Conservation (phyloP, 129 eudicot species). For the Escallonia herrerae region DNA sequence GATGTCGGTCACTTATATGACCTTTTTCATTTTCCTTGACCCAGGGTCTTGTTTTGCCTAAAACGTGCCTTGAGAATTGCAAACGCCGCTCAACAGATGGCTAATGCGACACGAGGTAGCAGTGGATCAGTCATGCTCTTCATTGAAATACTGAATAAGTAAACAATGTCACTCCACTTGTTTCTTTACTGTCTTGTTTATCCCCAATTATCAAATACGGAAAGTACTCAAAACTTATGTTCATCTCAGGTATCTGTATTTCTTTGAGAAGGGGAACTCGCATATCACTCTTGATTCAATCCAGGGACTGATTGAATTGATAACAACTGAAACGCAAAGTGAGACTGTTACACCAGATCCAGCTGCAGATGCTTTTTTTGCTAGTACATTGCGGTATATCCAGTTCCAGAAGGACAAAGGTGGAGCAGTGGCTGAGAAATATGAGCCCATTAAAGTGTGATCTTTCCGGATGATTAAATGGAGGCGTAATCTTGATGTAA, state of each 20-base stretch:
- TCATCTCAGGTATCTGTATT: slow-evolving; percentile 76
- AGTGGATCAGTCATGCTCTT: slow-evolving; percentile 87
- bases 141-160: slow-evolving; percentile 95
- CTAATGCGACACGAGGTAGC: slow-evolving; percentile 88
- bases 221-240: neutral
- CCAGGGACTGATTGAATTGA: slow-evolving; percentile 72
- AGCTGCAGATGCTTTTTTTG: slow-evolving; percentile 84
- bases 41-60: slow-evolving; percentile 91
- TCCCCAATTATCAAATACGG: neutral
- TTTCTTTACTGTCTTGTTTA: neutral
- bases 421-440: slow-evolving; percentile 83
- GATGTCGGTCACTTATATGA: neutral
- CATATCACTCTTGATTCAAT: slow-evolving; percentile 80
- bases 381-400: slow-evolving; percentile 77
- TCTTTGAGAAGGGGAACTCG: slow-evolving; percentile 89
- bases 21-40: slow-evolving; percentile 17
- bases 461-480: slow-evolving; percentile 2
- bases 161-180: slow-evolving; percentile 11
- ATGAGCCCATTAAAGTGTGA: slow-evolving; percentile 52
- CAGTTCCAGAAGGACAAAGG: slow-evolving; percentile 98
- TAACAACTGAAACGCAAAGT: slow-evolving; percentile 75
- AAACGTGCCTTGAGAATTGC: slow-evolving; percentile 95
- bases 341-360: slow-evolving; percentile 61
- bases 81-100: slow-evolving; percentile 97
- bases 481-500: slow-evolving; percentile 6